Evolutionary conservation across 2,329 filamentous ascomycete genomes (phyloP).

Genomic region (Helicocarpus griseus): DNA sequence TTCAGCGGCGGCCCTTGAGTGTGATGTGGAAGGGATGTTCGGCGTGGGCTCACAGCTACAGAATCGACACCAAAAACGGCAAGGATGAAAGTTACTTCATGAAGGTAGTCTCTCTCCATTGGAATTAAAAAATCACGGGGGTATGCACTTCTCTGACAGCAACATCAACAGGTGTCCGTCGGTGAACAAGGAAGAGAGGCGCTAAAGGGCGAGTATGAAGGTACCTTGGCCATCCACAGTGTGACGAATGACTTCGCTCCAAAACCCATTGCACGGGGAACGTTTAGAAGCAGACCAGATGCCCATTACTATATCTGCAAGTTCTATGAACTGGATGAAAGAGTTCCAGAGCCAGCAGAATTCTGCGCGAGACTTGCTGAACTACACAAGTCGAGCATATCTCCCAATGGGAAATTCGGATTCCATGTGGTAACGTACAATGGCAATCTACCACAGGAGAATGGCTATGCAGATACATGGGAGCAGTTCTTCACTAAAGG

Average conservation of each 20-base stretch:
- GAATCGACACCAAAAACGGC: conserved; percentile 16
- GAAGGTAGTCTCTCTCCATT: conserved; percentile 13
- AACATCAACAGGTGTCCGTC: conserved; percentile 1
- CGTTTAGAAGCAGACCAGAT: conserved; percentile 12
- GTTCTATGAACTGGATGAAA: conserved; percentile 19
- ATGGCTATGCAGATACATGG: conserved; percentile 26
- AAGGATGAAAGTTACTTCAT: conserved; percentile 21
- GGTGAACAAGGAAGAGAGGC: conserved; percentile 7
- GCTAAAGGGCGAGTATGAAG: conserved; percentile 22
- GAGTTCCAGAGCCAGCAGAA: conserved; percentile 17
- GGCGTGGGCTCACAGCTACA: conserved; percentile 18
- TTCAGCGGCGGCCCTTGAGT: conserved; percentile 5
- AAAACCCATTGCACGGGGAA: conserved; percentile 18
- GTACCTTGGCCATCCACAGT: conserved; percentile 19
- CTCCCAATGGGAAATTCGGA: conserved; percentile 26
- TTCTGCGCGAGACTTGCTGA: conserved; percentile 16
- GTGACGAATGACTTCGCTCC: conserved; percentile 19
- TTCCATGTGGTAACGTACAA: conserved; percentile 25
- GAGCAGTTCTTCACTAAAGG: conserved; percentile 14
- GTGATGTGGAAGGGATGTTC: conserved; percentile 16
- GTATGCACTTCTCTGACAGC: background rate
- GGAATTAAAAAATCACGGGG: background rate
- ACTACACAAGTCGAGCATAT: conserved; percentile 19
- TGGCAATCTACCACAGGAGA: conserved; percentile 19
- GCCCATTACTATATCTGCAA: conserved; percentile 23